Conservation (phyloP, 352 stramenopile species). For the Phytophthora pisi region DNA sequence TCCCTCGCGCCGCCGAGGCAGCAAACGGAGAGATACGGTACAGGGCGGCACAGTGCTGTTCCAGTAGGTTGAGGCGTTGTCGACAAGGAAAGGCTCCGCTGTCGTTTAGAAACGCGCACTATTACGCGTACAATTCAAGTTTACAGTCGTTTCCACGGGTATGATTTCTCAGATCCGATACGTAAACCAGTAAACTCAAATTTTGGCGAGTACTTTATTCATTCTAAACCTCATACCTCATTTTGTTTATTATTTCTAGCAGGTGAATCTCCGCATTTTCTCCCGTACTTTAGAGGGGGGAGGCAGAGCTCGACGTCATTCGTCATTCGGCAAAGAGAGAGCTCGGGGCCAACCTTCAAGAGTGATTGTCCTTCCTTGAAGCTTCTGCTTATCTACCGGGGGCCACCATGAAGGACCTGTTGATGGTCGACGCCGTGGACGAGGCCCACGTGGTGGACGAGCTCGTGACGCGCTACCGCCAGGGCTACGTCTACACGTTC, state of each 20-base stretch:
- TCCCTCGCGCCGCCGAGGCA: not conserved
- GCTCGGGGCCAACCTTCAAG: not conserved
- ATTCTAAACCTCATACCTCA: not conserved
- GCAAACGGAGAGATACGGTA: slow-evolving; percentile 28
- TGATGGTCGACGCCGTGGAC: slow-evolving; percentile 81
- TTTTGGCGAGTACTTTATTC: not conserved
- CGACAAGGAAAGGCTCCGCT: slow-evolving; percentile 18
- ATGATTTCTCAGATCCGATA: not conserved
- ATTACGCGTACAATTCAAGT: not conserved
- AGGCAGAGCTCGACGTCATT: slow-evolving; percentile 29
- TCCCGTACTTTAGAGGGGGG: slow-evolving; percentile 11
- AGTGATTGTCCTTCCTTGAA: slow-evolving; percentile 1
- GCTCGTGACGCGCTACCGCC: slow-evolving; percentile 78
- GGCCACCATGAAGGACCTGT: slow-evolving; percentile 63
- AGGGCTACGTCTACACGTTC: slow-evolving; percentile 91
- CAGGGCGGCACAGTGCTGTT: slow-evolving; percentile 19
- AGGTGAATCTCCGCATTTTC: slow-evolving; percentile 8
- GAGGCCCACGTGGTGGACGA: slow-evolving; percentile 80
- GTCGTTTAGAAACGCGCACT: slow-evolving; percentile 26
- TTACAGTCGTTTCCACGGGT: not conserved
- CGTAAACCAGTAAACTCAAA: too few relatives aligned
- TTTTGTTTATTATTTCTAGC: slow-evolving; percentile 4
- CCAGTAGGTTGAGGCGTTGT: slow-evolving; percentile 8
- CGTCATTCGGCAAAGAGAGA: slow-evolving; percentile 43
- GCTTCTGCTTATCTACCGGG: not conserved